Evolutionary conservation across 2,329 filamentous ascomycete genomes (phyloP).

Genomic region (Teratosphaeriaceae sp.): DNA sequence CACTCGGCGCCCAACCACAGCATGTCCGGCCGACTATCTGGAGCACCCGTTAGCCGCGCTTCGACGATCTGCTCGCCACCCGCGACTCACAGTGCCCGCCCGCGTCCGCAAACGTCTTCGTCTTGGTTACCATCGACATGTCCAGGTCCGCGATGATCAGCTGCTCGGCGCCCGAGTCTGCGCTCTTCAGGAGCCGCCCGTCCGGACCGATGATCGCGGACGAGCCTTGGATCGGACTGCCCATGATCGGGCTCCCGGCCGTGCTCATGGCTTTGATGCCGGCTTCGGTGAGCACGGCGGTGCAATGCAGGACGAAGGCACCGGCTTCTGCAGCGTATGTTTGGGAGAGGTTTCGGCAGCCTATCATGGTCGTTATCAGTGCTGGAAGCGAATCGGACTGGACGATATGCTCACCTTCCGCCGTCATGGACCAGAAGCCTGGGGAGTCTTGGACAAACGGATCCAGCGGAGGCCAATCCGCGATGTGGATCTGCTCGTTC

Average conservation of each 20-base stretch:
- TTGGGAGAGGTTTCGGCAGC: conserved; percentile 42
- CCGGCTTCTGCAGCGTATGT: conserved; percentile 52
- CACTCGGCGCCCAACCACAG: conserved; percentile 43
- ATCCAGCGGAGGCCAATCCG: conserved; percentile 36
- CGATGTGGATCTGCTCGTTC: conserved; percentile 35
- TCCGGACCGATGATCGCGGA: conserved; percentile 49
- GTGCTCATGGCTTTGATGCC: conserved; percentile 42
- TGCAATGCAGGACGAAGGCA: conserved; percentile 50
- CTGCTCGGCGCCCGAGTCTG: conserved; percentile 37
- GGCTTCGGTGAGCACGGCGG: conserved; percentile 40
- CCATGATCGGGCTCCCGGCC: conserved; percentile 35
- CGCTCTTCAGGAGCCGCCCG: conserved; percentile 40
- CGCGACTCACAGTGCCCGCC: conserved; percentile 37
- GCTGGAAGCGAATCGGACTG: background rate
- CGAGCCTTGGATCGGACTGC: conserved; percentile 38
- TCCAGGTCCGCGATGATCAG: conserved; percentile 47
- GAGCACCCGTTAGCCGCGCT: conserved; percentile 1
- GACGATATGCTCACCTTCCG: conserved; percentile 22
- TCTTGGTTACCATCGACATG: conserved; percentile 36
- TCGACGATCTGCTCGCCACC: background rate
- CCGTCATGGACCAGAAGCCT: conserved; percentile 9
- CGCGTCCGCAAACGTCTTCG: conserved; percentile 40
- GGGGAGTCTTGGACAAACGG: conserved; percentile 6
- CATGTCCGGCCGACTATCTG: conserved; percentile 43
- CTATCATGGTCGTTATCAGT: conserved; percentile 14